Base-by-base conservation (phyloP, 2,329 filamentous ascomycete genomes). In the Colletotrichum scovillei region DNA sequence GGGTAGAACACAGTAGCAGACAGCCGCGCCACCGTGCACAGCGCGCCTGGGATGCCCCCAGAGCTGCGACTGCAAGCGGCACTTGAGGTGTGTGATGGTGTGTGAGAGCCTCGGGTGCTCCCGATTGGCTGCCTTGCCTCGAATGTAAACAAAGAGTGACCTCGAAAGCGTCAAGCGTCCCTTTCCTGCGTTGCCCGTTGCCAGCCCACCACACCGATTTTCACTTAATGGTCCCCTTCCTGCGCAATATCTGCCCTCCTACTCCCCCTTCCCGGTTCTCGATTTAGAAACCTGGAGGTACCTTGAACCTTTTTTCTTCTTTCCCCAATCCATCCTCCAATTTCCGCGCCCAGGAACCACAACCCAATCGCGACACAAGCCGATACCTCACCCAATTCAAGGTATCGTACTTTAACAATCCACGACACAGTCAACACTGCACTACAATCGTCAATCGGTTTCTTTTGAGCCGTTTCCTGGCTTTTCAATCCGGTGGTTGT, bases 131-230 rank as follows among this genome's bases (percentile, higher is more conserved):
- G 19, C 22, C 26, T 3, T 1, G 2, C 19, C 2, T 62, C 2
- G 60, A 62, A 70, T 70, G 70, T 73, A 73, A 73, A 73, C 67
- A 73, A 73, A 73, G 42, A 59, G 35, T 19, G 42, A n/a, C 42
- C 16, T 22, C 42, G 42, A 22, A 11, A 42, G 16, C 42, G 63
- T 55, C 26, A 28, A 28, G 26, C 26, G 26, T 28, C 26, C 22
- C n/a, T 8, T 35, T 58, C 38, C 9, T 63, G 38, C 16, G 59
- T 63, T 63, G n/a, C 28, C 46, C 68, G 63, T 71, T 67, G 63
- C 49, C 63, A 65, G 62, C 63, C 63, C 63, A 65, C 63, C 63
- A 65, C 63, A 65, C 63, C 52, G 28, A 57, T 42, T 57, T 56
- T 65, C 49, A 53, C 28, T 24, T 46, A 49, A 49, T 49, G 16